Percentiles rank a stretch among this genome's conserved stretches.
Conservation (phyloP, 1,284 basidiomycete species). For the Cerrena zonata region DNA sequence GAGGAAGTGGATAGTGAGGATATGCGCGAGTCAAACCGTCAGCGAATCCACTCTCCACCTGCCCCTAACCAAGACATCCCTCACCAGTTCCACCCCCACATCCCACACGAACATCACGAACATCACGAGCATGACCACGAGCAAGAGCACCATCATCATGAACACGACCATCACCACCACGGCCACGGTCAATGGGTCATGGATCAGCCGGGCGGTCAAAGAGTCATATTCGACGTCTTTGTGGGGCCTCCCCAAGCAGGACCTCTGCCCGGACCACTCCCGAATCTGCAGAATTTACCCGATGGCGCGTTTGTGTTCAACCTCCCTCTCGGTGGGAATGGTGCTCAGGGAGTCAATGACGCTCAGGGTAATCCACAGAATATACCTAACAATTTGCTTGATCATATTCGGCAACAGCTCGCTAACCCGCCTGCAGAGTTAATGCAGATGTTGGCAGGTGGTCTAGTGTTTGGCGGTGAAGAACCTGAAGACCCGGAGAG, state of each 20-base stretch:
- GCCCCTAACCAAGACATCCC: constrained; percentile 7
- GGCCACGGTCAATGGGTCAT: constrained; percentile 8
- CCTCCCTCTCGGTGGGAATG: background rate
- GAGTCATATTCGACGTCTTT: constrained; percentile 17
- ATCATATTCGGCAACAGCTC: background rate
- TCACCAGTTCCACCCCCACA: background rate
- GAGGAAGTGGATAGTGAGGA: constrained; percentile 25
- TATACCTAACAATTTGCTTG: background rate
- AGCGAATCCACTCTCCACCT: constrained; percentile 21
- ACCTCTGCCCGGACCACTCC: background rate
- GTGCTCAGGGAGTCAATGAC: background rate
- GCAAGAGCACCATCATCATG: constrained; percentile 7
- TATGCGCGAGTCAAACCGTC: constrained; percentile 25
- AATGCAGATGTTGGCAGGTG: constrained; percentile 15
- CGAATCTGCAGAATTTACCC: background rate
- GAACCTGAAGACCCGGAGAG: constrained; percentile 59
- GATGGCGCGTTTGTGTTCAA: background rate
- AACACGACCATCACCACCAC: constrained; percentile 11
- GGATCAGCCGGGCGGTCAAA: background rate
- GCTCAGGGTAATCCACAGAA: background rate
- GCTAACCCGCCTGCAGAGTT: constrained; percentile 6
- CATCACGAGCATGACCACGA: constrained; percentile 5
- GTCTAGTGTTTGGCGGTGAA: constrained; percentile 26
- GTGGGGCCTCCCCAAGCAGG: constrained; percentile 6
- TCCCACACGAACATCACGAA: constrained; percentile 3